Evolutionary conservation across 2,329 filamentous ascomycete genomes (phyloP).

Genomic region (Parasarocladium wereldwijsianum): DNA sequence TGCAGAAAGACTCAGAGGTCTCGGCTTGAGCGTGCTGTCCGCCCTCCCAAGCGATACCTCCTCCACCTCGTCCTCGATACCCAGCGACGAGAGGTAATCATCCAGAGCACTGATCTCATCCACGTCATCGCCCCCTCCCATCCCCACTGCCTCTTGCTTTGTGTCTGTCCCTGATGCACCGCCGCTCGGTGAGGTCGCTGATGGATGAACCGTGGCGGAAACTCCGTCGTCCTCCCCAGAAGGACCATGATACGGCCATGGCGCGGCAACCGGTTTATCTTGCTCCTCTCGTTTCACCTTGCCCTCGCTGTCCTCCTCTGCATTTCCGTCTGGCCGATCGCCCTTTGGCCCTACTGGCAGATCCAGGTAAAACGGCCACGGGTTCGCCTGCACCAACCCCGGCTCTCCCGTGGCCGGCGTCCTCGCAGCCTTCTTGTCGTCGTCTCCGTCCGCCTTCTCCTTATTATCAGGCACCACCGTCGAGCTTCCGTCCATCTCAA

Average conservation of each 20-base stretch:
- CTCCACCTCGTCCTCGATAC: no score
- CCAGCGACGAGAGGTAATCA: no score
- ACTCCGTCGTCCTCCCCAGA: slow-evolving; percentile 1
- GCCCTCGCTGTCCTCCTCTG: neutral
- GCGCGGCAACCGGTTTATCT: neutral
- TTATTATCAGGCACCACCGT: slow-evolving; percentile 4
- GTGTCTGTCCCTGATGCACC: no score
- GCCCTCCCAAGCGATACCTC: no score
- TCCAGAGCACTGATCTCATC: no score
- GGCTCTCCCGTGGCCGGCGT: slow-evolving; percentile 3
- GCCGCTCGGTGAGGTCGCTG: no score
- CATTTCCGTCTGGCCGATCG: slow-evolving; percentile 11
- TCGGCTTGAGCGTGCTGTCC: no score
- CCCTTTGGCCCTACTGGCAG: slow-evolving; percentile 5
- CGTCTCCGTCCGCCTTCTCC: slow-evolving; percentile 5
- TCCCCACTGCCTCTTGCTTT: no score
- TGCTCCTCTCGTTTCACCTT: neutral
- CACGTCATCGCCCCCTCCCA: no score
- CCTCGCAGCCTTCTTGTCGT: slow-evolving; percentile 1
- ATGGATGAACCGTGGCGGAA: slow-evolving; percentile 1
- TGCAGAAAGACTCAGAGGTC: no score
- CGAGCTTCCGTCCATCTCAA: slow-evolving; percentile 18
- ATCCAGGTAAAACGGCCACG: slow-evolving; percentile 14
- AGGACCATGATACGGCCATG: slow-evolving; percentile 3
- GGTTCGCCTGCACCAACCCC: slow-evolving; percentile 12